Conservation (phyloP, 176 grass and related monocot genomes). For the Aegilops longissima region DNA sequence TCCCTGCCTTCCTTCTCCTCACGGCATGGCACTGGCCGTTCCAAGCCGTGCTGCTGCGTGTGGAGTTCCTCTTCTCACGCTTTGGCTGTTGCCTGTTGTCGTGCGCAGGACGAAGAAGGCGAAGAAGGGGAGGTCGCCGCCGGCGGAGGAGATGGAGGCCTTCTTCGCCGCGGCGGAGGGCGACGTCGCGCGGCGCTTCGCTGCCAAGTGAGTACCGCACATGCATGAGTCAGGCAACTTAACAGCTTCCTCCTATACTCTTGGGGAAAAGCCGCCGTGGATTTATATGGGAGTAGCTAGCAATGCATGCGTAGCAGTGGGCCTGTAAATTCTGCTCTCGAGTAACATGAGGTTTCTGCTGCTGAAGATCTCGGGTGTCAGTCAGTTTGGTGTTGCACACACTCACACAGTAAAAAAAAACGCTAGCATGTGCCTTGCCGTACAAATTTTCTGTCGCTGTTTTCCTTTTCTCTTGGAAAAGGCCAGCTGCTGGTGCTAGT, state of each 20-base stretch:
- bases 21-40: not conserved
- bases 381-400: constrained; percentile 11
- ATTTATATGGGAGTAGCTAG: constrained; percentile 30
- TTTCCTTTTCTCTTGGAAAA: not conserved
- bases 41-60: not conserved
- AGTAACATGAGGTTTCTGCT: not conserved
- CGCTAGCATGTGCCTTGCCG: not conserved
- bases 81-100: not conserved
- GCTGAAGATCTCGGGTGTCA: constrained; percentile 19
- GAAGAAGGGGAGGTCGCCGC: constrained; percentile 32
- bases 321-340: constrained; percentile 24
- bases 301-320: not conserved
- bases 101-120: constrained; percentile 19
- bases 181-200: constrained; percentile 38
- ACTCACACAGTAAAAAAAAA: constrained; percentile 14
- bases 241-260: not conserved
- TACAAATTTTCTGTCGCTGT: not conserved
- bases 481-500: not conserved
- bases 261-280: not conserved
- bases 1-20: not conserved
- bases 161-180: constrained; percentile 46
- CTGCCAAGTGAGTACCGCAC: constrained; percentile 35
- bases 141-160: constrained; percentile 45
- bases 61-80: not conserved
- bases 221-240: not conserved